Evolutionary conservation across 139 green algal genomes (phyloP).

Genomic region (Tetraselmis striata): DNA sequence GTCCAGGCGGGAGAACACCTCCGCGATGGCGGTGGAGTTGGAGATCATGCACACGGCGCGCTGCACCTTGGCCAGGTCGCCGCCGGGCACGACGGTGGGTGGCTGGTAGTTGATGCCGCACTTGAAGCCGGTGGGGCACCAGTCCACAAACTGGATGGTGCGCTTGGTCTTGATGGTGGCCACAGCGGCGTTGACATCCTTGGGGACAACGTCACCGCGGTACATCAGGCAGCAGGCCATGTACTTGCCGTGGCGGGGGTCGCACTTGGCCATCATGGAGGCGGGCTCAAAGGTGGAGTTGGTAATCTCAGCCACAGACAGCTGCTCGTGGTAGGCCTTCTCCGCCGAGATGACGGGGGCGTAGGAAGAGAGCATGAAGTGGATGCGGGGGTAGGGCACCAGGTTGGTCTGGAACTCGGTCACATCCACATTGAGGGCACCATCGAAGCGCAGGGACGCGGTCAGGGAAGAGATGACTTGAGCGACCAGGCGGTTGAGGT

Average conservation of each 20-base stretch:
- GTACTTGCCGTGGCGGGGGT: too few relatives aligned
- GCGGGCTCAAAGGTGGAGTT: conserved; percentile 93
- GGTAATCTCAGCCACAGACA: conserved; percentile 96
- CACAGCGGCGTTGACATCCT: too few relatives aligned
- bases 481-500: conserved; percentile 97
- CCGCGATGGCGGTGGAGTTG: conserved; percentile 97
- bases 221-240: too few relatives aligned
- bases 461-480: too few relatives aligned
- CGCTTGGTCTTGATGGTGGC: too few relatives aligned
- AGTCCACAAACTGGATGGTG: too few relatives aligned
- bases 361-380: conserved; percentile 99
- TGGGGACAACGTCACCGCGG: too few relatives aligned
- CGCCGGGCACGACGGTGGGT: conserved; percentile 93
- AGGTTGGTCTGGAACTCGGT: conserved; percentile 99
- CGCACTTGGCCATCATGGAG: too few relatives aligned
- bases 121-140: too few relatives aligned
- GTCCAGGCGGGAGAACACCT: conserved; percentile 98
- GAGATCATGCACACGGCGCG: too few relatives aligned
- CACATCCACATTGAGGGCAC: conserved; percentile 93
- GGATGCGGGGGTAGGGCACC: conserved; percentile 97
- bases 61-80: conserved; percentile 98
- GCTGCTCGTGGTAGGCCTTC: conserved; percentile 99
- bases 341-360: conserved; percentile 95
- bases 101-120: too few relatives aligned
- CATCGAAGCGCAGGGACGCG: too few relatives aligned